A percentile compares a stretch with the other conserved stretches of the same genome.
These are phyloP conservation scores for Dactylellina drechsleri DNA, from an alignment of 2,329 filamentous ascomycete genomes.

Conservation along the genomic window DNA sequence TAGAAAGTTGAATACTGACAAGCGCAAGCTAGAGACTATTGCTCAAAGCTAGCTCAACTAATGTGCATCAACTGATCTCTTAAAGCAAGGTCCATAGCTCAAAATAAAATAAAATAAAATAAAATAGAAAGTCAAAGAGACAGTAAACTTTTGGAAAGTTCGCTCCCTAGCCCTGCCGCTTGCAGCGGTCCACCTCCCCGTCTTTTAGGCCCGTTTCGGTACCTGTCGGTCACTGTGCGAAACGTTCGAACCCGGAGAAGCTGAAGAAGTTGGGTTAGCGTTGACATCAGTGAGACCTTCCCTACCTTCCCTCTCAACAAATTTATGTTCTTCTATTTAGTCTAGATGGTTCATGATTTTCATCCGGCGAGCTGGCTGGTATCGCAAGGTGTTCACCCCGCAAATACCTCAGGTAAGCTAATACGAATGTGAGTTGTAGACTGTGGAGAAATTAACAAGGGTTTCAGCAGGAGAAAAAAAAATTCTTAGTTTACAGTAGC, in stretches of 20 bases:
- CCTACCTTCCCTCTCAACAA: not conserved
- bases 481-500: not conserved
- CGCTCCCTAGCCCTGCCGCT: not conserved
- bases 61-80: conserved; percentile 24
- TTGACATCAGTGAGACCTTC: not conserved
- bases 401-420: conserved; percentile 33
- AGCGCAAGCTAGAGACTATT: not conserved
- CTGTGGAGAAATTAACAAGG: conserved; percentile 16
- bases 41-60: not conserved
- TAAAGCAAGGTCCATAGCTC: conserved; percentile 1
- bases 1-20: conserved; percentile 5
- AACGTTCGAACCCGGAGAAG: not conserved
- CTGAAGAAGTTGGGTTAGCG: conserved; percentile 24
- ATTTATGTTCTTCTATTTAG: not conserved
- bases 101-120: not conserved
- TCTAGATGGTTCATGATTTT: conserved; percentile 7
- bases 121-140: not conserved
- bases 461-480: not conserved
- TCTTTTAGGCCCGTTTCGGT: conserved; percentile 19
- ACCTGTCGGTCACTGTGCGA: conserved; percentile 28
- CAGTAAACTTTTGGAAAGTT: not conserved
- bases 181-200: not conserved
- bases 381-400: conserved; percentile 23
- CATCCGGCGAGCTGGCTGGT: not conserved
- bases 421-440: conserved; percentile 18